Evolutionary conservation across 257 asterid genomes (phyloP).

Genomic region (Sherardia arvensis): DNA sequence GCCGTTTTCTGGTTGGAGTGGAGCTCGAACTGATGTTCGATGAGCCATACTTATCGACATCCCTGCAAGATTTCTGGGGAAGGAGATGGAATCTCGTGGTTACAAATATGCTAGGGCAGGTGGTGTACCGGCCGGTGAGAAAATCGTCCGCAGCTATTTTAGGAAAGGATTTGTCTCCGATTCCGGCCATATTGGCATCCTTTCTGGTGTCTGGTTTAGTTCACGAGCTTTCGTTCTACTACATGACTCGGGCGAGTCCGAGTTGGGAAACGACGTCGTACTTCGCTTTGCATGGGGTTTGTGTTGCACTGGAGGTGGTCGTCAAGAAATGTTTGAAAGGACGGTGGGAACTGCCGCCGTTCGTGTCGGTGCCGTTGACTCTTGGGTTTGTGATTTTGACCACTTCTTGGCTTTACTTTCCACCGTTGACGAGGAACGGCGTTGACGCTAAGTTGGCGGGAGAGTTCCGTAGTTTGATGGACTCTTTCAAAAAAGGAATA

Average conservation of each 20-base stretch:
- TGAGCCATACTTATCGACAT: too few species aligned
- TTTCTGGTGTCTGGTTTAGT: neutral
- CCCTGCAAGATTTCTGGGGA: too few species aligned
- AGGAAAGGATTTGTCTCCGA: too few species aligned
- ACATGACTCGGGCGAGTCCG: neutral
- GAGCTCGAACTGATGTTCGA: slow-evolving; percentile 17
- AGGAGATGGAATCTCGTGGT: too few species aligned
- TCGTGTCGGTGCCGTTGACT: neutral
- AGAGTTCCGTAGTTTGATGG: neutral
- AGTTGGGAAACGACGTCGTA: neutral
- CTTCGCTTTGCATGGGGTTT: neutral
- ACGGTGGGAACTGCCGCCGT: neutral
- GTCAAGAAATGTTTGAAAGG: neutral
- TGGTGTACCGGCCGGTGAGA: too few species aligned
- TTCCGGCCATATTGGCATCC: neutral
- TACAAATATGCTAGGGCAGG: too few species aligned
- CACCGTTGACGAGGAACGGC: neutral
- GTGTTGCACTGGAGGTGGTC: neutral
- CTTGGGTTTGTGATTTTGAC: neutral
- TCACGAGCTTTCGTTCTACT: neutral
- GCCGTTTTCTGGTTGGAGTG: slow-evolving; percentile 13
- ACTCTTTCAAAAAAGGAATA: neutral
- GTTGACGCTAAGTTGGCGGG: neutral
- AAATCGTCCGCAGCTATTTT: too few species aligned
- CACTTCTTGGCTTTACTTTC: neutral